Conservation (phyloP, 2,329 filamentous ascomycete genomes). For the Talaromyces pinophilus region DNA sequence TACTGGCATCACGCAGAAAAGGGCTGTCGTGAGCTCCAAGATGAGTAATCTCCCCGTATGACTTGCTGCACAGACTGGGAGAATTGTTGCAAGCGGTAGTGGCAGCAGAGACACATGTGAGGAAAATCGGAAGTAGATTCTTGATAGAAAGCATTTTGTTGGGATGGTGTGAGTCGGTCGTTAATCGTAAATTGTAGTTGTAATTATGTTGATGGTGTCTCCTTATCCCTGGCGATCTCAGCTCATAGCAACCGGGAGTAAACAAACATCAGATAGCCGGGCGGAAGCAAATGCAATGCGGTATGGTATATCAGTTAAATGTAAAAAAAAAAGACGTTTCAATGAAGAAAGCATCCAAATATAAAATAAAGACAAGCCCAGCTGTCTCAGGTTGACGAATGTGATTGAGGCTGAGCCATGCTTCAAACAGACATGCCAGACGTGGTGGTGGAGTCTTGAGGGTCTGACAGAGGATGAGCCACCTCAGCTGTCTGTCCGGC, state of each 20-base stretch:
- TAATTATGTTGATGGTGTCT: not conserved
- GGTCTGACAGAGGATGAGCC: not conserved
- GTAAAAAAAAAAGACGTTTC: not conserved
- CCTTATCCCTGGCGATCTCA: not conserved
- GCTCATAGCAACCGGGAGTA: slow-evolving; percentile 10
- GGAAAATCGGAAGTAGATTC: slow-evolving; percentile 34
- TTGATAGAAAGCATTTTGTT: slow-evolving; percentile 33
- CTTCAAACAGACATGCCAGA: not conserved
- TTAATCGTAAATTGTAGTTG: not conserved
- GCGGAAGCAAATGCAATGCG: not conserved
- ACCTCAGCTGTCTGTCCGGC: not conserved
- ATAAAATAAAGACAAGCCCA: not conserved
- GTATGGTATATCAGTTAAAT: not conserved
- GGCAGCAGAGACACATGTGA: slow-evolving; percentile 33
- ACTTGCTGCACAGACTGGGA: slow-evolving; percentile 67
- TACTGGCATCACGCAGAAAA: slow-evolving; percentile 67
- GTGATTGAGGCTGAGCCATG: slow-evolving; percentile 11
- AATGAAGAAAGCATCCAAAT: not conserved
- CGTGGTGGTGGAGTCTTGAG: not conserved
- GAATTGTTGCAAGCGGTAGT: slow-evolving; percentile 75
- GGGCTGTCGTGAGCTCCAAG: slow-evolving; percentile 75
- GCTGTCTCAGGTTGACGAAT: slow-evolving; percentile 18
- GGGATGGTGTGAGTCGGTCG: not conserved
- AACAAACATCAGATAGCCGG: slow-evolving; percentile 4
- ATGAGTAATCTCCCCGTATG: slow-evolving; percentile 75